A percentile compares a stretch with the other conserved stretches of the same genome.
These are phyloP conservation scores for Rhizopogon rudus DNA, from an alignment of 768 basidiomycete species.

Conservation along the genomic window DNA sequence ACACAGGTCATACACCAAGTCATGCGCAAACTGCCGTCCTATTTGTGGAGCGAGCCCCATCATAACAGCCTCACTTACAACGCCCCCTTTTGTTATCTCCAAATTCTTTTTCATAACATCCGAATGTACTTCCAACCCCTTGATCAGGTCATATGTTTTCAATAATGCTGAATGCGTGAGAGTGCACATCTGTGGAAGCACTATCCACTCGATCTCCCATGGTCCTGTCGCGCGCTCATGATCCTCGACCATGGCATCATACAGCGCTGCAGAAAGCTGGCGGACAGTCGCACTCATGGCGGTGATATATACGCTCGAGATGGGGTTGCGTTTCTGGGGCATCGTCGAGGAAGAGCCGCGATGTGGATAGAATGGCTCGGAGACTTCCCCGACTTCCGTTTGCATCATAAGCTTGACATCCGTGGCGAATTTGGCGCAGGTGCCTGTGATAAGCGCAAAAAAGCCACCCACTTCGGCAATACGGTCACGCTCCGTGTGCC, in stretches of 20 bases:
- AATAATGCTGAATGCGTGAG: constrained; percentile 35
- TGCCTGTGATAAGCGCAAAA: constrained; percentile 39
- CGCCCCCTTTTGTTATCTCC: constrained; percentile 32
- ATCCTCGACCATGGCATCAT: constrained; percentile 45
- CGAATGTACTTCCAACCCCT: constrained; percentile 36
- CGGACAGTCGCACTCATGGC: constrained; percentile 38
- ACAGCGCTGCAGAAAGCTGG: constrained; percentile 33
- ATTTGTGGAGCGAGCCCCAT: constrained; percentile 38
- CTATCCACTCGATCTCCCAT: constrained; percentile 50
- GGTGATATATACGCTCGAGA: constrained; percentile 40
- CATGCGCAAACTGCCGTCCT: constrained; percentile 42
- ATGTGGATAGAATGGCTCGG: constrained; percentile 38
- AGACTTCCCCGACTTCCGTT: constrained; percentile 41
- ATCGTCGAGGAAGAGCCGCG: constrained; percentile 45
- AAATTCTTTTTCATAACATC: constrained; percentile 37
- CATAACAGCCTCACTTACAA: constrained; percentile 45
- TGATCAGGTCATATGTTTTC: constrained; percentile 31
- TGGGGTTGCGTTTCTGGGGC: constrained; percentile 48
- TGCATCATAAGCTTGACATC: constrained; percentile 45
- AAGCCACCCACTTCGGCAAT: constrained; percentile 39
- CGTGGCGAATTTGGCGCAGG: constrained; percentile 41
- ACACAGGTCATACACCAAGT: constrained; percentile 40
- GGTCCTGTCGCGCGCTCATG: constrained; percentile 45
- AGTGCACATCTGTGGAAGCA: constrained; percentile 38
- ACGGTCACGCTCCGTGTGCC: constrained; percentile 40